These are phyloP conservation scores for Globisporangium takayamanum DNA, from an alignment of 352 stramenopile species.

Conservation along the genomic window DNA sequence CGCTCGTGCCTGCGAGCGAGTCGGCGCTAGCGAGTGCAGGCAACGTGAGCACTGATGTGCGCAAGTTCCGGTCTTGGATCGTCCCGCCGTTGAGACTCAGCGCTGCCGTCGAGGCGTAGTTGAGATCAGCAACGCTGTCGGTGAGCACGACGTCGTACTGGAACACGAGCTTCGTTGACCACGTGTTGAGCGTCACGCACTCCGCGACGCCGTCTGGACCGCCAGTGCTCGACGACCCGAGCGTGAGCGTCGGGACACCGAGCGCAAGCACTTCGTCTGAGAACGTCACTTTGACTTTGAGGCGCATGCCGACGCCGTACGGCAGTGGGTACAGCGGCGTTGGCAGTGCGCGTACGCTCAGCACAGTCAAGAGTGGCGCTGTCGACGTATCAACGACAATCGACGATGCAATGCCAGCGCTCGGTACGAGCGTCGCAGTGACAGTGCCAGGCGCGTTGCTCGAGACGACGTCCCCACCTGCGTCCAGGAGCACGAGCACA, in stretches of 20 bases:
- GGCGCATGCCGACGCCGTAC: slow-evolving; percentile 55
- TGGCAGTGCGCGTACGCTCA: slow-evolving; percentile 31
- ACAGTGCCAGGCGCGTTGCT: slow-evolving; percentile 40
- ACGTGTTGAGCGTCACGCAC: slow-evolving; percentile 48
- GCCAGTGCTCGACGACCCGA: slow-evolving; percentile 33
- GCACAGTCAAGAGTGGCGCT: slow-evolving; percentile 39
- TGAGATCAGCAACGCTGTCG: slow-evolving; percentile 42
- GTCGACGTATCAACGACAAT: slow-evolving; percentile 60
- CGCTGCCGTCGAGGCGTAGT: slow-evolving; percentile 55
- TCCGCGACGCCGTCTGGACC: slow-evolving; percentile 40
- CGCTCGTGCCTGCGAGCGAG: slow-evolving; percentile 45
- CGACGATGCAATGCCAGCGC: slow-evolving; percentile 43
- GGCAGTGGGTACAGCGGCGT: slow-evolving; percentile 38
- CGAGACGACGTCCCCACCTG: slow-evolving; percentile 58
- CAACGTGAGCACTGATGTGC: slow-evolving; percentile 43
- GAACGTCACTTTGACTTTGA: slow-evolving; percentile 66
- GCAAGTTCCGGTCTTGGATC: slow-evolving; percentile 68
- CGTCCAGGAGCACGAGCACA: slow-evolving; percentile 51
- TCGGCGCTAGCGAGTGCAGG: slow-evolving; percentile 30
- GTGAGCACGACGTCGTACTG: slow-evolving; percentile 57
- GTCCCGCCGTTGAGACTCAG: slow-evolving; percentile 42
- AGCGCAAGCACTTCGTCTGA: slow-evolving; percentile 67
- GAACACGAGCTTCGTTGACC: slow-evolving; percentile 54
- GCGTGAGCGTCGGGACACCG: slow-evolving; percentile 44
- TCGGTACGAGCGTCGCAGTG: slow-evolving; percentile 51